Base-by-base conservation (phyloP, 768 basidiomycete species). In the Mycena vulgaris region DNA sequence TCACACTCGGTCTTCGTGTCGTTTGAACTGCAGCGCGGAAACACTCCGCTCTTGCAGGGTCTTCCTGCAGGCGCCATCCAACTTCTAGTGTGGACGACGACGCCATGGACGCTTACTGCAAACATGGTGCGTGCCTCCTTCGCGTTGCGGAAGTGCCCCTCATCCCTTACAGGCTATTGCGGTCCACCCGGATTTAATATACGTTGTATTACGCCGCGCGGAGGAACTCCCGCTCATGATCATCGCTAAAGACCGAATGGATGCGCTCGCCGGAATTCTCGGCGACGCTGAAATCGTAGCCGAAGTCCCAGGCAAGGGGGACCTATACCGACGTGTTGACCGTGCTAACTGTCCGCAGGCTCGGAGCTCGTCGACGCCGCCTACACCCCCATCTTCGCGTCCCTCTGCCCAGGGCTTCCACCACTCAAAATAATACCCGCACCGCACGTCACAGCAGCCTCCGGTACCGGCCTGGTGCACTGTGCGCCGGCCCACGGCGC, bases 401-500 rank as follows among this genome's bases (percentile, higher is more conserved):
- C 80, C 11, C 58, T 81, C 25, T 64, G 74, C 57, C 74, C 84
- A 35, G 73, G 51, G 21, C 47, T 60, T 78, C 19, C 52, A 1
- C 25, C 63, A 65, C 52, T 68, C 77, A 67, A 80, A 42, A 79
- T 98, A 52, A 87, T 97, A 42, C 77, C 88, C 2, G 91, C 95
- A 1, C 80, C 85, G 0, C 93, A 97, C 76, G 97, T 99, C 19
- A 95, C 92, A 1, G 80, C 93, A 0, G 88, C 91, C 21, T 93
- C 96, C n/a, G 97, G 97, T 8, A 98, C 97, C 2, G 97, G 97
- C 37, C 87, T 98, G 16, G 97, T 99, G 1, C 97, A 99, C 76
- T 95, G 93, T 72, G 97, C 97, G 0, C 97, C 97, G 16, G 96
- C 95, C 1, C 97, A 99, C 75, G 97, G 97, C 21, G 87, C 89